Percentiles rank a stretch among this genome's conserved stretches.
phyloP scores from a whole-genome alignment of 2,329 filamentous ascomycete genomes.

The Phyllosticta paracitricarpa region DNA sequence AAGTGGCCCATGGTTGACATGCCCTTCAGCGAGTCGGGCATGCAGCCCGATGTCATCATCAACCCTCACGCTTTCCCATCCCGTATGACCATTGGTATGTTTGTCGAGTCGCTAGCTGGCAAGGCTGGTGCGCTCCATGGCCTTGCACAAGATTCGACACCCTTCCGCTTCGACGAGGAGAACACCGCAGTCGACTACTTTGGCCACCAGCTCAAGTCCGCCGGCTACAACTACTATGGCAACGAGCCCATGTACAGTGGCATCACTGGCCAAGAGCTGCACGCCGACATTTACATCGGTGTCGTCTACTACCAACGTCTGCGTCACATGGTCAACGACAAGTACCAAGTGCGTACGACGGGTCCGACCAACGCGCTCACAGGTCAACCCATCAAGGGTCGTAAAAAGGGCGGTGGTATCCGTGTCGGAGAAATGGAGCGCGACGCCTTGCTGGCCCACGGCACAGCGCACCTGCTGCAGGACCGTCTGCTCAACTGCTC shows the following conservation, averaged over 20 bases:
- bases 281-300: conserved; percentile 91
- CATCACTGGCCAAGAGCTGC: conserved; percentile 88
- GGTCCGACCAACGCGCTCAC: conserved; percentile 84
- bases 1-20: conserved; percentile 92
- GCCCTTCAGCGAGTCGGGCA: conserved; percentile 93
- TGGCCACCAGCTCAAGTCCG: conserved; percentile 86
- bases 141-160: conserved; percentile 89
- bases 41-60: conserved; percentile 96
- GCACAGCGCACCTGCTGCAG: conserved; percentile 87
- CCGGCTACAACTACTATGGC: conserved; percentile 95
- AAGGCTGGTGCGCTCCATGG: conserved; percentile 92
- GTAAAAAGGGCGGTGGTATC: conserved; percentile 94
- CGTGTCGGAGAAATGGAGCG: conserved; percentile 99
- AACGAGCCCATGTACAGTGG: conserved; percentile 99
- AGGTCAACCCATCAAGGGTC: conserved; percentile 92
- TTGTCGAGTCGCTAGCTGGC: conserved; percentile 91
- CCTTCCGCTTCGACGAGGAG: conserved; percentile 88
- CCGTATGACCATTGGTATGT: conserved; percentile 99
- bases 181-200: conserved; percentile 92
- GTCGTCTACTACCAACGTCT: conserved; percentile 97
- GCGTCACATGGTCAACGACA: conserved; percentile 99
- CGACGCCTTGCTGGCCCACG: conserved; percentile 88
- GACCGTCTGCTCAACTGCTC: conserved; percentile 96
- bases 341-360: conserved; percentile 95
- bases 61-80: conserved; percentile 99